These are phyloP conservation scores for Neostapfia colusana DNA, from an alignment of 176 grass and related monocot species.

Conservation along the genomic window DNA sequence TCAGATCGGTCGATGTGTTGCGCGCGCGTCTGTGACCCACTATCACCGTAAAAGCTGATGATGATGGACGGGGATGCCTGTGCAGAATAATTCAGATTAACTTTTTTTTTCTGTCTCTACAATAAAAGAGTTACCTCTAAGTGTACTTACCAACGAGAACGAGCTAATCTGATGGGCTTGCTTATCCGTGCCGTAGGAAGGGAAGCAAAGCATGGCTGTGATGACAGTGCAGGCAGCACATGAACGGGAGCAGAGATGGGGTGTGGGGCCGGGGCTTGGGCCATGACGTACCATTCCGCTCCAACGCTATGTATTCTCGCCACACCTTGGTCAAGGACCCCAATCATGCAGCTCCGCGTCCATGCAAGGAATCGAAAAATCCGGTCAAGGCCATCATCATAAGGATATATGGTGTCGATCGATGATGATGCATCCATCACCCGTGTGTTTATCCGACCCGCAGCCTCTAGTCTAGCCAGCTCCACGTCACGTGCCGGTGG, in stretches of 20 bases:
- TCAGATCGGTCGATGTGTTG: background rate
- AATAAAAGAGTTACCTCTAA: no score
- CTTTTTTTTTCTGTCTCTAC: no score
- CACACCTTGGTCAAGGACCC: constrained; percentile 33
- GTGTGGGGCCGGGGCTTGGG: constrained; percentile 21
- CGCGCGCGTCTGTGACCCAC: constrained; percentile 14
- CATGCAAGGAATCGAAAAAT: constrained; percentile 26
- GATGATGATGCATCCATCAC: background rate
- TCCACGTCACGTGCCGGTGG: background rate
- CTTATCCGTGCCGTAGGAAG: background rate
- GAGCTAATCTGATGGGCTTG: background rate
- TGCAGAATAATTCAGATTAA: background rate
- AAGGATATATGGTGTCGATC: background rate
- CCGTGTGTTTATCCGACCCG: no score
- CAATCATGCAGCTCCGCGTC: constrained; percentile 27
- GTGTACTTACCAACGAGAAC: no score
- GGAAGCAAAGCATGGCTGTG: background rate
- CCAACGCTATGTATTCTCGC: background rate
- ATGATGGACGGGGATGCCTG: background rate
- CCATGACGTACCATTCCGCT: constrained; percentile 28
- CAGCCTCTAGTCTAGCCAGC: no score
- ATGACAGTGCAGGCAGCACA: background rate
- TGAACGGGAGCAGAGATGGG: background rate
- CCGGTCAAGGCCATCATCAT: constrained; percentile 40
- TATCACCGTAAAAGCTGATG: background rate